Evolutionary conservation across 2,329 filamentous ascomycete species (phyloP), one percentile per base, ranked within the genome.

Genomic region (Aspergillus candidus): DNA sequence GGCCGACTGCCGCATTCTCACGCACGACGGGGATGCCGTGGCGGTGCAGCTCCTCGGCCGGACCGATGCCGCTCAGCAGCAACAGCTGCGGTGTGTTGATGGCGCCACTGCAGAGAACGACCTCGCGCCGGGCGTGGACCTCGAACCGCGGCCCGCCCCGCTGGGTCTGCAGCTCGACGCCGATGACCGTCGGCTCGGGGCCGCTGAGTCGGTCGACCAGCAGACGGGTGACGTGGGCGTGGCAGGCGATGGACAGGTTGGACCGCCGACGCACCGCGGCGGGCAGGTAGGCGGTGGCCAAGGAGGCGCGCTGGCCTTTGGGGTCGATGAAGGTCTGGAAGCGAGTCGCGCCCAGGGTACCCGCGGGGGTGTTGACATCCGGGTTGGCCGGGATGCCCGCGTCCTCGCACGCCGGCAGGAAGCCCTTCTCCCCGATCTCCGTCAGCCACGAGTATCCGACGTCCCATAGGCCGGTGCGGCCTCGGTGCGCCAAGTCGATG

Each of bases 21-120:
- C 35, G 10, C 8, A 53, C 11, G 4, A 51, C 31, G 3, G 62
- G 58, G 27, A 70, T 64, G 1, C 62, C 61, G 6, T 66, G 55
- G 18, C 60, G 53, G 0, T 56, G 37, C 3, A 66, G 54, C 11
- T 53, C 46, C 1, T 58, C 47, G 8, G 48, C 40, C 4, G 62
- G 58, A n/a, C 64, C 64, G 27, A 67, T 53, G 6, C 63, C 63
- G 14, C 60, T 65, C 6, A 60, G 52, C 48, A 62, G 50, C 10
- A 66, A 52, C 1, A 60, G 29, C 37, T 65, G 55, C 0, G 63
- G 64, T 1, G 61, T 63, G n/a, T 59, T 53, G 32, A 61, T 51
- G 5, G 59, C 38, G 11, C 63, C 64, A 1, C 57, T 56, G 10
- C 47, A 56, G 32, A 64, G 30, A n/a, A 67, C 58, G 12, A 64